Percentiles rank a stretch among this genome's conserved stretches.
phyloP scores from a whole-genome alignment of 352 stramenopile genomes.

The Phytophthora pisi region DNA sequence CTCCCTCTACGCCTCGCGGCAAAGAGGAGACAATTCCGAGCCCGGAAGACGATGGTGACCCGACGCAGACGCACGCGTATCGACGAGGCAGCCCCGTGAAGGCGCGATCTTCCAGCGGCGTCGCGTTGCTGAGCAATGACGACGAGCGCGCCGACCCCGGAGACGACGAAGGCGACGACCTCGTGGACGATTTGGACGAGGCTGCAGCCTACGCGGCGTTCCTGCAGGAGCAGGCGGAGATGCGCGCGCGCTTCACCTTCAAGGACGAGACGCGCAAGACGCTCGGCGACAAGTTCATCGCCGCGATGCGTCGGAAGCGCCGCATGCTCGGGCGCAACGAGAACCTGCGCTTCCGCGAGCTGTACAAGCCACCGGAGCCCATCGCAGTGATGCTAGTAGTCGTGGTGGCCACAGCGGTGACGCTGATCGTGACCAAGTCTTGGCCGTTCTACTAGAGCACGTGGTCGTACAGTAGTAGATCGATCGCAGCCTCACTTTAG shows the following conservation, averaged over 20 bases:
- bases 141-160: conserved; percentile 14
- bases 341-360: conserved; percentile 78
- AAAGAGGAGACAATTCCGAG: conserved; percentile 6
- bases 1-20: not conserved
- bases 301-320: conserved; percentile 62
- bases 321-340: conserved; percentile 70
- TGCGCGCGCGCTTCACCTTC: conserved; percentile 56
- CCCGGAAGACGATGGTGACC: not conserved
- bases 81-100: conserved; percentile 29
- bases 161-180: conserved; percentile 38
- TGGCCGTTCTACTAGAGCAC: conserved; percentile 73
- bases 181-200: conserved; percentile 39
- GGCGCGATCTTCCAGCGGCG: conserved; percentile 16
- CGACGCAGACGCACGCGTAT: conserved; percentile 25
- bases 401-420: conserved; percentile 61
- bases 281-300: conserved; percentile 45
- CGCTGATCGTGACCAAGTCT: conserved; percentile 75
- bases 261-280: conserved; percentile 43
- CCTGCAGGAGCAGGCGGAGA: conserved; percentile 45
- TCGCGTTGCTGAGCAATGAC: conserved; percentile 9
- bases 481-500: not conserved
- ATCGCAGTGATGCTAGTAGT: conserved; percentile 63
- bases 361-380: conserved; percentile 74
- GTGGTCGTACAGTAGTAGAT: not conserved
- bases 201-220: conserved; percentile 39